Percentiles rank a stretch among this genome's conserved stretches.
Evolutionary conservation across 495 filamentous ascomycete genomes (phyloP).

Genomic region (Mytilinidion resinicola): DNA sequence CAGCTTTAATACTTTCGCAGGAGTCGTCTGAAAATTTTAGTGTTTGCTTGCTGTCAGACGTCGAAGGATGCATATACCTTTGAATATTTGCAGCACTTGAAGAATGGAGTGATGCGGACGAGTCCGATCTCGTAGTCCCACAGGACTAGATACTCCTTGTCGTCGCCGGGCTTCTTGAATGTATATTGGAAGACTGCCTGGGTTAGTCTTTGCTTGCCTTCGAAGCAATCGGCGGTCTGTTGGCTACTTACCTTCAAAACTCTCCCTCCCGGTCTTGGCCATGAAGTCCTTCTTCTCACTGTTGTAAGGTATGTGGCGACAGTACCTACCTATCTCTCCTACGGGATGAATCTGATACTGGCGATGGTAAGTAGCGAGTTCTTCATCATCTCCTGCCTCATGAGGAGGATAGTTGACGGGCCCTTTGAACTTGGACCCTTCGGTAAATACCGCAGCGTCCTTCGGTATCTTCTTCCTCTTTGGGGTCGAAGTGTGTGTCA

Average conservation of each 20-base stretch:
- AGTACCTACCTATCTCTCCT: slow-evolving; percentile 60
- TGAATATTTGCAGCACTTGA: slow-evolving; percentile 78
- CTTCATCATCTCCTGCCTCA: slow-evolving; percentile 51
- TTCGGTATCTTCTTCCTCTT: slow-evolving; percentile 52
- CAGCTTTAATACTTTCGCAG: slow-evolving; percentile 67
- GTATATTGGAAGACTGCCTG: slow-evolving; percentile 78
- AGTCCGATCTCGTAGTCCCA: slow-evolving; percentile 98
- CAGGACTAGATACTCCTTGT: slow-evolving; percentile 68
- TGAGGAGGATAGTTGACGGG: slow-evolving; percentile 61
- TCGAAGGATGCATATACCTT: slow-evolving; percentile 53
- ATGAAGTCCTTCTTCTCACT: slow-evolving; percentile 87
- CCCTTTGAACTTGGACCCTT: slow-evolving; percentile 50
- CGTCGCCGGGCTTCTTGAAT: slow-evolving; percentile 67
- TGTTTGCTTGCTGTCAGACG: neutral
- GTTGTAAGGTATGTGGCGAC: slow-evolving; percentile 81
- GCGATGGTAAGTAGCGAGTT: slow-evolving; percentile 48
- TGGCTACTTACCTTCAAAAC: slow-evolving; percentile 68
- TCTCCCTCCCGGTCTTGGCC: slow-evolving; percentile 75
- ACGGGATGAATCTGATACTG: slow-evolving; percentile 61
- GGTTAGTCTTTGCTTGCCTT: slow-evolving; percentile 9
- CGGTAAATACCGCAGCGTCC: slow-evolving; percentile 53
- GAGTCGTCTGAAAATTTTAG: slow-evolving; percentile 59
- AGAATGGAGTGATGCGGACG: slow-evolving; percentile 88
- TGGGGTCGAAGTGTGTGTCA: slow-evolving; percentile 3
- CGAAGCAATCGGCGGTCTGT: neutral